Evolutionary conservation across 768 basidiomycete genomes (phyloP), one percentile per base, ranked within the genome.

Genomic region (Mycena sanguinolenta): DNA sequence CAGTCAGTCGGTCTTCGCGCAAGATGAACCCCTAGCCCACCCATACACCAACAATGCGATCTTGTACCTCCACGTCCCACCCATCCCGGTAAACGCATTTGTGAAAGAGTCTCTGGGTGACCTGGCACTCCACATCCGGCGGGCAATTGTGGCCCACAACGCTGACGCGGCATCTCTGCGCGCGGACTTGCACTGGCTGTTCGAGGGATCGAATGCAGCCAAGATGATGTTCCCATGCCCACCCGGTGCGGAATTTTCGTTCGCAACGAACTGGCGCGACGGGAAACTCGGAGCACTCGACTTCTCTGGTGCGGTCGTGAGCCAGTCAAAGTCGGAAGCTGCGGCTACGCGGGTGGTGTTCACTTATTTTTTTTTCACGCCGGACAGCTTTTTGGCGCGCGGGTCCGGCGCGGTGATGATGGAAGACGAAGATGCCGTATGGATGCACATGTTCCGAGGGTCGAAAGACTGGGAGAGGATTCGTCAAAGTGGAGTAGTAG

Each of bases 341-440:
- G 53, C 8, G 36, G 14, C 28, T 54, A 28, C 67, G 5, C 69
- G 57, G 9, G 69, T 70, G 30, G 14, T 58, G 57, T 54, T 70
- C 17, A 36, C 36, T 0, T 12, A 52, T 10, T 12, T 30, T 5
- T 16, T 49, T 14, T 7, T 23, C 10, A 10, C 46, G 13, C 32
- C 67, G 28, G 17, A 12, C 16, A 25, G 27, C 7, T 1, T 44
- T 21, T 60, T 60, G 19, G 27, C 54, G 34, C 62, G 62, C 17
- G 69, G 61, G 9, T 28, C 21, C 7, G 58, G 69, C 17, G 46
- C 10, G 25, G 27, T 70, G 55, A n/a, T n/a, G n/a, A n/a, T n/a
- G n/a, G n/a, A n/a, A n/a, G n/a, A n/a, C n/a, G n/a, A n/a, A n/a
- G n/a, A n/a, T n/a, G n/a, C n/a, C n/a, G n/a, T n/a, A n/a, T n/a